Evolutionary conservation across 345 rosid genomes (phyloP), one percentile per base, ranked within the genome.

Genomic region (Gossypioides kirkii): DNA sequence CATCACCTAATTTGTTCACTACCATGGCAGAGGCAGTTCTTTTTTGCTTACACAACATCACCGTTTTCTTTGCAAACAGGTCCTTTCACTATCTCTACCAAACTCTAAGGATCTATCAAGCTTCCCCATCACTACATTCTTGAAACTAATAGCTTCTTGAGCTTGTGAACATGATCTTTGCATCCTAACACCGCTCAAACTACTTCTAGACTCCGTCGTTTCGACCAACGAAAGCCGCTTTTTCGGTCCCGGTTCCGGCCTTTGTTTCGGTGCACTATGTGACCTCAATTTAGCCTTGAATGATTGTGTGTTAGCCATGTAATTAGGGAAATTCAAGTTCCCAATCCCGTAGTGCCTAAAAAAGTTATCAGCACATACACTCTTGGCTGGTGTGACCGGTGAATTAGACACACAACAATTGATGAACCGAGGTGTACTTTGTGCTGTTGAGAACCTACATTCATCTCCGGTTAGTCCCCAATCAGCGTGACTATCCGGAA

Each of bases 261-360:
- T 84, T 64, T 95, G 99, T 79, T 86, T 87, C 7, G 98, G 98
- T 4, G 97, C 98, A 71, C 97, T 92, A 52, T 84, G 86, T 2
- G 97, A 93, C 83, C 98, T 85, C 80, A 85, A 80, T 62, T 93
- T 92, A 1, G 97, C 97, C 73, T 80, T 84, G 73, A 84, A 95
- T 2, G 98, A 91, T 63, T 90, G 81, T 17, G 99, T 95, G 73
- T 81, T 90, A 0, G 96, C 91, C 98, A 95, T 92, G 72, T 92
- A 95, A 64, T 84, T 92, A 0, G 94, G 99, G 81, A 68, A 80
- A 76, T 32, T 32, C 6, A 52, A 55, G 61, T 81, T 82, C 49
- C 77, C 76, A 61, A 73, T 82, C 49, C 77, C 76, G 55, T 74
- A 79, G n/a, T 81, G 88, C 77, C 88, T 72, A 47, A 82, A 87